A percentile compares a stretch with the other conserved stretches of the same genome.
phyloP scores from a whole-genome alignment of 495 filamentous ascomycete species.

The Aspergillus ostianus region DNA sequence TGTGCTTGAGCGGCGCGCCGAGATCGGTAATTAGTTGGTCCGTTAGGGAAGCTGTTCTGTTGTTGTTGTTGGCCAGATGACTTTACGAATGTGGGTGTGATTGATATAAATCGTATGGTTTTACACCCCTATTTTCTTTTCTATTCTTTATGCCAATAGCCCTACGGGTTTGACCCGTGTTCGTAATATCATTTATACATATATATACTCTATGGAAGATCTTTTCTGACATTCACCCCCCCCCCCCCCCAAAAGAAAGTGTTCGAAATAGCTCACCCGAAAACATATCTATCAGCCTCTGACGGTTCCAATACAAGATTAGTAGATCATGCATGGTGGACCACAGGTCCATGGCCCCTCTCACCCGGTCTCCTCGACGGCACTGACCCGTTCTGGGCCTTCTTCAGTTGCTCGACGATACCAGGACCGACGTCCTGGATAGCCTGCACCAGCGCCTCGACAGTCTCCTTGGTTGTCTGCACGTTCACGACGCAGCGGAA shows the following conservation, averaged over 20 bases:
- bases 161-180: neutral
- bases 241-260: neutral
- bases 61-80: neutral
- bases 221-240: neutral
- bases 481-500: slow-evolving; percentile 87
- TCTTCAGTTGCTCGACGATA: slow-evolving; percentile 40
- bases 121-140: neutral
- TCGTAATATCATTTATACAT: neutral
- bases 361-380: slow-evolving; percentile 29
- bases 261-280: neutral
- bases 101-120: slow-evolving; percentile 1
- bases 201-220: neutral
- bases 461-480: slow-evolving; percentile 66
- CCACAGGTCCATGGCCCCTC: slow-evolving; percentile 37
- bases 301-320: neutral
- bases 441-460: slow-evolving; percentile 72
- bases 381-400: slow-evolving; percentile 12
- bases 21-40: slow-evolving; percentile 46
- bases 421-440: slow-evolving; percentile 64
- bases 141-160: neutral
- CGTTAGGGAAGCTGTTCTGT: neutral
- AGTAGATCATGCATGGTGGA: slow-evolving; percentile 23
- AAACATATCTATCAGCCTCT: neutral
- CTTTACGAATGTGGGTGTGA: neutral
- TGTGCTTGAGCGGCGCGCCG: slow-evolving; percentile 75